Conservation (phyloP, 805 yeast genomes). For the Grigorovia humatica region DNA sequence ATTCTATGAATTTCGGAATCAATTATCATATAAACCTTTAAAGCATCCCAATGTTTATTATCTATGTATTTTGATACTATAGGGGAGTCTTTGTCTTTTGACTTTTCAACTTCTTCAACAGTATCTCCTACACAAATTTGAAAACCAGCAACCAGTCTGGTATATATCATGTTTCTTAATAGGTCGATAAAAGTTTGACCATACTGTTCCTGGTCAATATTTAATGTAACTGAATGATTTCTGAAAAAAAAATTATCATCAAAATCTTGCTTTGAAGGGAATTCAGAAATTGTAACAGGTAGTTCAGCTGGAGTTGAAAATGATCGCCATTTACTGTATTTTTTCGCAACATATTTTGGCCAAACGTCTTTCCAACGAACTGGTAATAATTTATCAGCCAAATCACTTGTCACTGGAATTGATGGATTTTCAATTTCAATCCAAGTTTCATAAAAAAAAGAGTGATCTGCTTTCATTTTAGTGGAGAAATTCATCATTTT, state of each 20-base stretch:
- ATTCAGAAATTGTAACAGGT: constrained; percentile 70
- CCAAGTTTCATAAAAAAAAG: constrained; percentile 33
- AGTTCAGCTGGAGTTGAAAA: constrained; percentile 87
- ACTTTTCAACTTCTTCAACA: constrained; percentile 52
- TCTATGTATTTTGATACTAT: constrained; percentile 46
- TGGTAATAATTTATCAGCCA: constrained; percentile 46
- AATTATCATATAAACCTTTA: constrained; percentile 63
- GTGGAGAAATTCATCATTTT: constrained; percentile 3
- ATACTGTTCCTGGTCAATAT: constrained; percentile 41
- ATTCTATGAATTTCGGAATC: constrained; percentile 83
- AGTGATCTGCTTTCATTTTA: constrained; percentile 2
- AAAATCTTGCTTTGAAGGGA: constrained; percentile 63
- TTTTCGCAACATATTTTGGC: constrained; percentile 57
- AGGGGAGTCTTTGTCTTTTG: constrained; percentile 32
- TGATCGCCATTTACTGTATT: constrained; percentile 83
- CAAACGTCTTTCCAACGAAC: constrained; percentile 91
- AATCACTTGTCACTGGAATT: constrained; percentile 44
- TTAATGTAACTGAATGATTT: constrained; percentile 68
- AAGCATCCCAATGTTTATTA: constrained; percentile 37
- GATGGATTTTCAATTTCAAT: constrained; percentile 71
- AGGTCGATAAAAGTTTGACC: constrained; percentile 48
- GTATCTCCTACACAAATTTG: constrained; percentile 74
- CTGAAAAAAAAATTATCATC: constrained; percentile 66
- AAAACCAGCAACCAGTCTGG: constrained; percentile 77
- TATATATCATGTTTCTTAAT: constrained; percentile 77